Conservation (phyloP, 2,329 filamentous ascomycete species). For the Epicoccum sorghinum region DNA sequence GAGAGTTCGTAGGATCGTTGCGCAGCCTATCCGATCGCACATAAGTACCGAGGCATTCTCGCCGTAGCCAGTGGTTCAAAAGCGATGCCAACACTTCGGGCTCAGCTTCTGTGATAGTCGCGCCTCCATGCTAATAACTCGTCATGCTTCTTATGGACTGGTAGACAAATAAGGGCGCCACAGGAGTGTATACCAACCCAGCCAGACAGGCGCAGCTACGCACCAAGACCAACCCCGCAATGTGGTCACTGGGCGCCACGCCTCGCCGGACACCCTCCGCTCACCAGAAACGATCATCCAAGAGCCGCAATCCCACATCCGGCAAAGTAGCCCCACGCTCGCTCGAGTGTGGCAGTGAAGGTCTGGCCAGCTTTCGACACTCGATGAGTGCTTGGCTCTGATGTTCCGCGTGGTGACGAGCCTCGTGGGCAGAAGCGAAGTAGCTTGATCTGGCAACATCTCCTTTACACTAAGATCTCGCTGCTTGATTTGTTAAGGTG, state of each 20-base stretch:
- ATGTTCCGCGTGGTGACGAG: neutral
- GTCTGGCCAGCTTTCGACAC: neutral
- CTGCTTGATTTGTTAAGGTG: neutral
- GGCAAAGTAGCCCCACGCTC: neutral
- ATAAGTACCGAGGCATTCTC: neutral
- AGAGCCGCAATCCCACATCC: neutral
- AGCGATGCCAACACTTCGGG: neutral
- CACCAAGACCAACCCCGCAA: constrained; percentile 26
- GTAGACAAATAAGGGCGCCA: neutral
- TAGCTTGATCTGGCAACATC: neutral
- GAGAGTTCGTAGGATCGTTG: too few species aligned
- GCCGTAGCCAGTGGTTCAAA: neutral
- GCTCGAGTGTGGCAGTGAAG: neutral
- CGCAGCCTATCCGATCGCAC: neutral
- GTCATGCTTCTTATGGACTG: neutral
- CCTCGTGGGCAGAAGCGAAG: neutral
- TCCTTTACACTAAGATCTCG: constrained; percentile 4
- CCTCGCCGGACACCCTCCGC: constrained; percentile 3
- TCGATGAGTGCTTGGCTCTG: neutral
- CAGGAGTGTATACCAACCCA: neutral
- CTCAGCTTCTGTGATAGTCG: neutral
- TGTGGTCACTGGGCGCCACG: constrained; percentile 15
- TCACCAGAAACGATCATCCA: neutral
- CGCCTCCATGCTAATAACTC: neutral
- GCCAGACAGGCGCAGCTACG: neutral